phyloP scores from a whole-genome alignment of 257 asterid genomes.

The Solanum ossicruentum region DNA sequence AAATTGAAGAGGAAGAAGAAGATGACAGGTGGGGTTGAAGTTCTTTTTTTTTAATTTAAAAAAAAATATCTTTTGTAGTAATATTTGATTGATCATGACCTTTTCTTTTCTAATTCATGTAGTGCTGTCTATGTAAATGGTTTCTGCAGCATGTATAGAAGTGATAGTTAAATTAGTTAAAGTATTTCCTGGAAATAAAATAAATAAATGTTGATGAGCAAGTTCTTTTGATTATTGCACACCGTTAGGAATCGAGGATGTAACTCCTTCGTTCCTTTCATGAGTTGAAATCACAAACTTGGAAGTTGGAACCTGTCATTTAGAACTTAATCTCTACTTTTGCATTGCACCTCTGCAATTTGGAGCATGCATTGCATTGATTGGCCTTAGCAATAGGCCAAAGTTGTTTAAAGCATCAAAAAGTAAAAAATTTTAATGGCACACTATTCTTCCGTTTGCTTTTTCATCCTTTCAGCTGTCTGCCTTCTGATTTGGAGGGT shows the following conservation, averaged over 20 bases:
- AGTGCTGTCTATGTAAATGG: neutral
- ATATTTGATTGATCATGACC: neutral
- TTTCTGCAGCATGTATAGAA: neutral
- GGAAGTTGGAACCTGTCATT: neutral
- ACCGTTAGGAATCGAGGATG: neutral
- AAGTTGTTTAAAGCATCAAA: neutral
- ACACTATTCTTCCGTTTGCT: neutral
- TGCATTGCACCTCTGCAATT: neutral
- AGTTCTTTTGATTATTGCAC: neutral
- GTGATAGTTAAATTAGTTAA: neutral
- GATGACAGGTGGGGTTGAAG: slow-evolving; percentile 53
- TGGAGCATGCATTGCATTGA: neutral
- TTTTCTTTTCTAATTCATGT: neutral
- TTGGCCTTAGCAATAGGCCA: neutral
- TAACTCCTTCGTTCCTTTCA: neutral
- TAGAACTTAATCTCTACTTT: neutral
- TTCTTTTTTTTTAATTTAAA: neutral
- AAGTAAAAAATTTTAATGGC: neutral
- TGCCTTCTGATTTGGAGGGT: slow-evolving; percentile 93
- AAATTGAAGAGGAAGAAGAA: slow-evolving; percentile 34
- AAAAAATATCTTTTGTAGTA: no score
- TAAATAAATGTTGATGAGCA: neutral
- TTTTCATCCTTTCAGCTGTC: slow-evolving; percentile 48
- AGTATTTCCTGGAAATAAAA: no score
- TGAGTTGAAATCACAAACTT: neutral